These are phyloP conservation scores for Fusarium buharicum DNA, from an alignment of 2,329 filamentous ascomycete species.

Conservation along the genomic window DNA sequence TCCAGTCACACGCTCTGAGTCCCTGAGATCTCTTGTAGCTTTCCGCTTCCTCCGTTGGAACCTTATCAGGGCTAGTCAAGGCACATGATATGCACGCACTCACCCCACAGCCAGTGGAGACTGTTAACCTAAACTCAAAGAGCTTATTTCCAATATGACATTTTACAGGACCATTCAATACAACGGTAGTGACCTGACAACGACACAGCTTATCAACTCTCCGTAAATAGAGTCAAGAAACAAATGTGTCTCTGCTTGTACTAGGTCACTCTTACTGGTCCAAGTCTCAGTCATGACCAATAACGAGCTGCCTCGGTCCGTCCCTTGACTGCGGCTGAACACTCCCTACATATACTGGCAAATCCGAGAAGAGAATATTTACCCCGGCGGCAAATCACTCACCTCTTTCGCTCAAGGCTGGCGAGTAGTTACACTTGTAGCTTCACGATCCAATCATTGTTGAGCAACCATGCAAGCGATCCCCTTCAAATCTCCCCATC, in stretches of 20 bases:
- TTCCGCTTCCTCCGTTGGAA: not conserved
- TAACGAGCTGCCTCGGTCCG: slow-evolving; percentile 26
- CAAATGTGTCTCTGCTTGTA: not conserved
- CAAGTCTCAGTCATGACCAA: slow-evolving; percentile 6
- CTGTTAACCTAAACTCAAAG: slow-evolving; percentile 8
- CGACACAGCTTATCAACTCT: not conserved
- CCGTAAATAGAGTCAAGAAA: not conserved
- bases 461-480: not conserved
- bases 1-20: too few species aligned
- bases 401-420: not conserved
- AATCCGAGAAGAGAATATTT: not conserved
- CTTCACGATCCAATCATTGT: not conserved
- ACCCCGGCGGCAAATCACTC: slow-evolving; percentile 2
- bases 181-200: not conserved
- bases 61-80: not conserved
- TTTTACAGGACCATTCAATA: slow-evolving; percentile 3
- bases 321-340: slow-evolving; percentile 34
- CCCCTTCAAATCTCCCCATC: not conserved
- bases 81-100: slow-evolving; percentile 5
- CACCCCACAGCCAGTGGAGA: slow-evolving; percentile 7
- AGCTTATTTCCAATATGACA: slow-evolving; percentile 23
- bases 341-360: not conserved
- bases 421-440: not conserved
- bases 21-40: too few species aligned
- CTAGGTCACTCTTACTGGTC: too few species aligned